Percentiles rank a stretch among this genome's conserved stretches.
phyloP scores from a whole-genome alignment of 2,329 filamentous ascomycete genomes.

The Alternaria arborescens region DNA sequence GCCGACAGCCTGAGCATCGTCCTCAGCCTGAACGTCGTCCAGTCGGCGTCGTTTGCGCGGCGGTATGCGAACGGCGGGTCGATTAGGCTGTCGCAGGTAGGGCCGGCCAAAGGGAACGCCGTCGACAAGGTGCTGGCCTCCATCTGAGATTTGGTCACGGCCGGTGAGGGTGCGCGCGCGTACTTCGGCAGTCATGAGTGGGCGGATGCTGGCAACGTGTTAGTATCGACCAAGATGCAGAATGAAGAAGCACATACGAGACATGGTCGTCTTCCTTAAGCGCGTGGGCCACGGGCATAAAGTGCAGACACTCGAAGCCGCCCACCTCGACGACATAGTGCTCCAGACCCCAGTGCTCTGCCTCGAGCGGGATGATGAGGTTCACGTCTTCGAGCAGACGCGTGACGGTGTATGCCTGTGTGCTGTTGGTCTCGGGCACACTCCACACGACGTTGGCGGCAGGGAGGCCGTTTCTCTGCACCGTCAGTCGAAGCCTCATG shows the following conservation, averaged over 20 bases:
- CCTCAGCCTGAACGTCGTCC: conserved; percentile 42
- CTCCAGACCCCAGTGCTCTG: conserved; percentile 82
- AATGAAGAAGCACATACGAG: conserved; percentile 62
- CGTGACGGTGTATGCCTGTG: conserved; percentile 67
- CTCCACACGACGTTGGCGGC: conserved; percentile 50
- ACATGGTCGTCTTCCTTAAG: conserved; percentile 86
- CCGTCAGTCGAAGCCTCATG: conserved; percentile 50
- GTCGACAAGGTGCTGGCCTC: conserved; percentile 84
- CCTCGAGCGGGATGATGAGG: conserved; percentile 81
- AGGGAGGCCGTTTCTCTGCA: conserved; percentile 50
- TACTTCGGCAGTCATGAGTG: conserved; percentile 77
- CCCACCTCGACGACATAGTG: conserved; percentile 85
- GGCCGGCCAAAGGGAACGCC: conserved; percentile 84
- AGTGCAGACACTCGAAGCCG: conserved; percentile 88
- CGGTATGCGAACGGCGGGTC: conserved; percentile 75
- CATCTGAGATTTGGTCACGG: conserved; percentile 78
- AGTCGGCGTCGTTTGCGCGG: conserved; percentile 70
- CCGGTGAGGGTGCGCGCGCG: conserved; percentile 76
- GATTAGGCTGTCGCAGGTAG: conserved; percentile 66
- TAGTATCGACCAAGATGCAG: conserved; percentile 1
- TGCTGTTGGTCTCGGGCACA: conserved; percentile 43
- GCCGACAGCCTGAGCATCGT: conserved; percentile 17
- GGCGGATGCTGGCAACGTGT: conserved; percentile 70
- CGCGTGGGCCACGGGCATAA: conserved; percentile 72
- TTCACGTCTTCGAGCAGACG: conserved; percentile 82